These are phyloP conservation scores for Pigoraptor vietnamica DNA, from an alignment of 78 protist species.

Conservation along the genomic window DNA sequence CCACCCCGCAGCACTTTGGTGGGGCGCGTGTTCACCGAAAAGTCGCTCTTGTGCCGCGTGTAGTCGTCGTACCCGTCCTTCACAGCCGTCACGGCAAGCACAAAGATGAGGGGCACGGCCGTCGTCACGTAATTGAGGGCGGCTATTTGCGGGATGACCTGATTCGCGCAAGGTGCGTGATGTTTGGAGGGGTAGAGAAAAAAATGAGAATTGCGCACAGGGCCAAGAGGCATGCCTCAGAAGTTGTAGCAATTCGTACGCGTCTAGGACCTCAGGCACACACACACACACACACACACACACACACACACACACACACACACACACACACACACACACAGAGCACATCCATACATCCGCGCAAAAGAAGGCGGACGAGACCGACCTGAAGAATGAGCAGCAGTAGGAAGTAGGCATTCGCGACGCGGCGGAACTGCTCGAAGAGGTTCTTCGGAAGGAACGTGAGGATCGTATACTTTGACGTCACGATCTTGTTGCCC, in stretches of 20 bases:
- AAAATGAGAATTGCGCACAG: too few relatives aligned
- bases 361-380: constrained; percentile 29
- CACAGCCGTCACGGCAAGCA: constrained; percentile 43
- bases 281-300: neutral
- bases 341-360: neutral
- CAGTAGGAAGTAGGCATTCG: constrained; percentile 65
- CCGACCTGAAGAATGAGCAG: constrained; percentile 27
- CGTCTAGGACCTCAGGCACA: neutral
- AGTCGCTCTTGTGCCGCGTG: constrained; percentile 41
- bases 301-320: neutral
- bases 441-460: constrained; percentile 60
- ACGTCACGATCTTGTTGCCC: constrained; percentile 47
- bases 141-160: neutral
- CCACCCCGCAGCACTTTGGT: neutral
- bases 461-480: constrained; percentile 52
- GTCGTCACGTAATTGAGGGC: neutral
- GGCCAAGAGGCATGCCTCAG: too few relatives aligned
- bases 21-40: constrained; percentile 6
- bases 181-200: too few relatives aligned
- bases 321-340: neutral
- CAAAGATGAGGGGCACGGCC: constrained; percentile 34
- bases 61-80: constrained; percentile 63
- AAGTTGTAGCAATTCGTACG: too few relatives aligned
- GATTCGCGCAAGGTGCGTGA: too few relatives aligned
- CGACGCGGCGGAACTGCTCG: constrained; percentile 61